Conservation (phyloP, 1,284 basidiomycete genomes). For the Testicularia cyperi region DNA sequence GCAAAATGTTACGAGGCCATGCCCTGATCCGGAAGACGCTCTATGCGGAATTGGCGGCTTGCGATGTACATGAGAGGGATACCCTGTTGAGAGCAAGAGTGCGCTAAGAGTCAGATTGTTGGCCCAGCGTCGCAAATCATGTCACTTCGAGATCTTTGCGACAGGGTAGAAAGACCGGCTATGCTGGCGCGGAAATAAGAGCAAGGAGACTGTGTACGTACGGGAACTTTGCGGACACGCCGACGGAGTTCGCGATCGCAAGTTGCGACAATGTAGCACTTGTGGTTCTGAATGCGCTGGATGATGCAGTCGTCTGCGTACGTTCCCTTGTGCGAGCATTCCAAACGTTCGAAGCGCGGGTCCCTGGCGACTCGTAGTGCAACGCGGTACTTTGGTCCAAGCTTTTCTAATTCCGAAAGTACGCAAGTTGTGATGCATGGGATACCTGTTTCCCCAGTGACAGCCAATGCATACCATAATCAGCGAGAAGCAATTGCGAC, state of each 20-base stretch:
- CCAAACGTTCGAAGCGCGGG: slow-evolving; percentile 89
- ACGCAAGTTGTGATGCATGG: slow-evolving; percentile 98
- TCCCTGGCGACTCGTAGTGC: slow-evolving; percentile 95
- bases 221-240: slow-evolving; percentile 74
- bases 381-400: slow-evolving; percentile 92
- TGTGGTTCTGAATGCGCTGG: slow-evolving; percentile 87
- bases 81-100: slow-evolving; percentile 34
- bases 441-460: too few relatives aligned
- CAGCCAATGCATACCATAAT: too few relatives aligned
- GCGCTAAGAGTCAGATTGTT: too few relatives aligned
- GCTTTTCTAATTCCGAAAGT: slow-evolving; percentile 94
- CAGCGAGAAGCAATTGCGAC: too few relatives aligned
- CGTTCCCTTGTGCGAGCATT: slow-evolving; percentile 88
- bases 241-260: slow-evolving; percentile 93
- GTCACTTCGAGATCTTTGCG: too few relatives aligned
- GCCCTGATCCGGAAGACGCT: slow-evolving; percentile 57
- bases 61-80: slow-evolving; percentile 60
- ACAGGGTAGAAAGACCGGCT: too few relatives aligned
- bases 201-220: too few relatives aligned
- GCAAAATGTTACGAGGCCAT: slow-evolving; percentile 32
- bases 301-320: slow-evolving; percentile 99
- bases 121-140: too few relatives aligned
- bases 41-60: slow-evolving; percentile 52
- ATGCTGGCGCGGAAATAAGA: too few relatives aligned
- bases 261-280: slow-evolving; percentile 96